These are phyloP conservation scores for Hortaea werneckii DNA, from an alignment of 2,329 filamentous ascomycete species.

Conservation along the genomic window DNA sequence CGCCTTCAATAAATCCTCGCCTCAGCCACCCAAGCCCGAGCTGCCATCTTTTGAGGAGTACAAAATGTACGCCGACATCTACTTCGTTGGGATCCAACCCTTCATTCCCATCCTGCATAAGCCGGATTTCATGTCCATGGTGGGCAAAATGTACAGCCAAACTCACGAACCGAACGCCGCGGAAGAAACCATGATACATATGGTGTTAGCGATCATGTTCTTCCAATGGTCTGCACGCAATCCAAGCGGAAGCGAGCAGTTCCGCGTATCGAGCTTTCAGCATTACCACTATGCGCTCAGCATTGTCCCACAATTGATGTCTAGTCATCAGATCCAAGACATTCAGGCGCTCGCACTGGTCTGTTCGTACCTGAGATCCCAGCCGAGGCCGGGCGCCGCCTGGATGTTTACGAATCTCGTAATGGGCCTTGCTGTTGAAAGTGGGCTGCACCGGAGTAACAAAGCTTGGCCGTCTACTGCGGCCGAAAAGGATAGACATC, in stretches of 20 bases:
- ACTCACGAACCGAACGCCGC: constrained; percentile 51
- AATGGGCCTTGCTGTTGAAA: constrained; percentile 59
- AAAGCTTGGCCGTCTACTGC: constrained; percentile 46
- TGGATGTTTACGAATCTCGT: constrained; percentile 57
- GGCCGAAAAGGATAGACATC: constrained; percentile 46
- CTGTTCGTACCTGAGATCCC: constrained; percentile 60
- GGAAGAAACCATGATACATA: constrained; percentile 62
- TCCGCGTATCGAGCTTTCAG: constrained; percentile 58
- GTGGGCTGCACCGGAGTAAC: constrained; percentile 64
- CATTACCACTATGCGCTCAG: constrained; percentile 69
- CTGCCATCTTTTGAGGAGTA: constrained; percentile 57
- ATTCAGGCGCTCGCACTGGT: constrained; percentile 67
- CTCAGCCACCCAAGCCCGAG: constrained; percentile 43
- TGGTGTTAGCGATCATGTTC: constrained; percentile 68
- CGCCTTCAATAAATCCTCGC: constrained; percentile 47
- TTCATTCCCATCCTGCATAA: constrained; percentile 71
- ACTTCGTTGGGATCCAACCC: constrained; percentile 59
- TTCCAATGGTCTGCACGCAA: constrained; percentile 67
- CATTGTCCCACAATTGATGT: constrained; percentile 55
- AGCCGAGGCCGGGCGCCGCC: constrained; percentile 68
- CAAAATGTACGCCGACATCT: constrained; percentile 63
- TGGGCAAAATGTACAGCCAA: constrained; percentile 62
- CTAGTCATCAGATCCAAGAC: constrained; percentile 52
- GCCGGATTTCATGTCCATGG: constrained; percentile 58
- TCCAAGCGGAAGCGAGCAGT: constrained; percentile 37